Conservation (phyloP, 208 protist species). For the Trypanosoma conorhini region DNA sequence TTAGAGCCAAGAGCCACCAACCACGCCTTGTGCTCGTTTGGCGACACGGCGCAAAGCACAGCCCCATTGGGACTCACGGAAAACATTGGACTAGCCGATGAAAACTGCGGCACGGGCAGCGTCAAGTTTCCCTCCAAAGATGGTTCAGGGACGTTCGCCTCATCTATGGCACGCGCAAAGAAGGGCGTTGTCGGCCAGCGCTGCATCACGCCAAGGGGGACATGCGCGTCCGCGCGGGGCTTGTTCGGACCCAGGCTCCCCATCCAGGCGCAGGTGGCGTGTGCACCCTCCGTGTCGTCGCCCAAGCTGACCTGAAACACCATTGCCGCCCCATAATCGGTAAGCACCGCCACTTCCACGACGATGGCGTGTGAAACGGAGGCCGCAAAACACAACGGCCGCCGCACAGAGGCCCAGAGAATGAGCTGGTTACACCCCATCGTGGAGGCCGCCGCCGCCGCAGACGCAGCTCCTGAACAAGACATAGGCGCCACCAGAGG, state of each 20-base stretch:
- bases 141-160: background rate
- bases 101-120: background rate
- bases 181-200: conserved; percentile 10
- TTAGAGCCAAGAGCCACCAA: conserved; percentile 19
- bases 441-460: background rate
- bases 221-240: too few relatives aligned
- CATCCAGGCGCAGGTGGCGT: background rate
- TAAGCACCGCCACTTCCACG: conserved; percentile 10
- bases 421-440: background rate
- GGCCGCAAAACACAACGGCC: background rate
- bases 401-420: conserved; percentile 10
- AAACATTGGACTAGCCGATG: conserved; percentile 8
- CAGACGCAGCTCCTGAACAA: background rate
- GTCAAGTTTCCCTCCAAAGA: background rate
- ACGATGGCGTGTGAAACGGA: background rate
- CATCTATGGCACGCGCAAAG: conserved; percentile 7
- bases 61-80: conserved; percentile 23
- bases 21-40: conserved; percentile 11
- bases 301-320: conserved; percentile 7
- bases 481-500: background rate
- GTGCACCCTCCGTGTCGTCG: background rate
- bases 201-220: conserved; percentile 1
- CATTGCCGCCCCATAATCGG: background rate
- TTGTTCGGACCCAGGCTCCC: background rate
- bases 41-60: conserved; percentile 17